Conservation (phyloP, 1,284 basidiomycete genomes). For the Bjerkandera adusta region DNA sequence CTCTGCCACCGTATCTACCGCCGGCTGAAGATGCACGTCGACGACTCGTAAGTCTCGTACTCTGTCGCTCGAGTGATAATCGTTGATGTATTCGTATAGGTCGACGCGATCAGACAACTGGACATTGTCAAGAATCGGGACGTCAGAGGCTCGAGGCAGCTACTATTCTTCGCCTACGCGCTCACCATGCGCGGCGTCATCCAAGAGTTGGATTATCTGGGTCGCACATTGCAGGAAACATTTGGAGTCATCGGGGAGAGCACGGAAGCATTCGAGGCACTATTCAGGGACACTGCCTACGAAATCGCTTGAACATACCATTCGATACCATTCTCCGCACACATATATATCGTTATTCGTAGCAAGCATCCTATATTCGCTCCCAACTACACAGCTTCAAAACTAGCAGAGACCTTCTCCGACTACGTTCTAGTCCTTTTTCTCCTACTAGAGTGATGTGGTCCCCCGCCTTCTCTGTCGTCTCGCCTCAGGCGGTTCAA, state of each 20-base stretch:
- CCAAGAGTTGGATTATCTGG: conserved; percentile 79
- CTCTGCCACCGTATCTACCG: conserved; percentile 92
- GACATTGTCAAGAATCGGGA: conserved; percentile 82
- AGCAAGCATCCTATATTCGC: too few species aligned
- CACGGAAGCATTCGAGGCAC: conserved; percentile 33
- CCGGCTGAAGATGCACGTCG: conserved; percentile 84
- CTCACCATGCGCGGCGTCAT: conserved; percentile 93
- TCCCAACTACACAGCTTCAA: too few species aligned
- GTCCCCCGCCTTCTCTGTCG: conserved; percentile 4
- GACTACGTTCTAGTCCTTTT: conserved; percentile 5
- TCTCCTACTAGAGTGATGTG: not conserved
- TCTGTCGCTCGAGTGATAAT: not conserved
- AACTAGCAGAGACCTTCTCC: too few species aligned
- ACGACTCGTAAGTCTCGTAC: conserved; percentile 58
- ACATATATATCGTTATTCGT: too few species aligned
- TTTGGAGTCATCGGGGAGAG: conserved; percentile 84
- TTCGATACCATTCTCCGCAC: too few species aligned
- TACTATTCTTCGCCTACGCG: conserved; percentile 93
- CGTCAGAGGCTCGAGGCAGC: conserved; percentile 73
- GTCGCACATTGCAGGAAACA: conserved; percentile 75
- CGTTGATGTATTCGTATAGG: conserved; percentile 39
- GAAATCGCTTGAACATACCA: conserved; percentile 8
- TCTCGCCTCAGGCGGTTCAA: conserved; percentile 38
- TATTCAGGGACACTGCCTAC: conserved; percentile 27
- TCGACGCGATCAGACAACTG: conserved; percentile 78